phyloP scores from a whole-genome alignment of 441 rosid genomes.

The Gossypium gossypioides region DNA sequence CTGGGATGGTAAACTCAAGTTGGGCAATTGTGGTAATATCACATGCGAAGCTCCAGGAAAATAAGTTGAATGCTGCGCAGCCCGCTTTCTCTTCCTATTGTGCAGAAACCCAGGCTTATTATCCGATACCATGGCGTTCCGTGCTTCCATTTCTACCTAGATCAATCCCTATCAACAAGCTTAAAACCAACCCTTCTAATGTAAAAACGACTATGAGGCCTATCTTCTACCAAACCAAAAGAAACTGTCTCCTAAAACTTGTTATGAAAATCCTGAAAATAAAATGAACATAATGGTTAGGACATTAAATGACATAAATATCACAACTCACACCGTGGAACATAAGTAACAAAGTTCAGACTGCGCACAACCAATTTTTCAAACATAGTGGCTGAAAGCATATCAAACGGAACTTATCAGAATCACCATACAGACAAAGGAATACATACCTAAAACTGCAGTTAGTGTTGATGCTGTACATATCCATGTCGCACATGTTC shows the following conservation, averaged over 20 bases:
- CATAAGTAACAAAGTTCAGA: background rate
- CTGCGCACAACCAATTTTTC: background rate
- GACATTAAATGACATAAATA: background rate
- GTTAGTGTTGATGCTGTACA: constrained; percentile 35
- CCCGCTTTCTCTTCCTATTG: constrained; percentile 53
- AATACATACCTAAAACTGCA: constrained; percentile 41
- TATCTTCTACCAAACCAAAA: constrained; percentile 25
- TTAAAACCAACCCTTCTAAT: background rate
- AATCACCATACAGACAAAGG: background rate
- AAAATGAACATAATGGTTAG: background rate
- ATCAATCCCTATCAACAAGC: constrained; percentile 34
- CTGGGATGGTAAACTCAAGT: constrained; percentile 21
- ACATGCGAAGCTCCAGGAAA: constrained; percentile 36
- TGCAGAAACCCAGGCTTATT: constrained; percentile 34
- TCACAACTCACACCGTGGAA: background rate
- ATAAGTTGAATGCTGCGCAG: constrained; percentile 27
- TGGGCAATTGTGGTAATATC: constrained; percentile 25
- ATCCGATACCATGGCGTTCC: constrained; percentile 72
- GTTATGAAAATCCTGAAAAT: constrained; percentile 1
- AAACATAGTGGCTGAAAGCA: background rate
- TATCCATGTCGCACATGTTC: constrained; percentile 25
- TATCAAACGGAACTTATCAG: background rate
- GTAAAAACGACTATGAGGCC: background rate
- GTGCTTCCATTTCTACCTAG: constrained; percentile 61
- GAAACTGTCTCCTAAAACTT: background rate